Conservation (phyloP, 176 grass and related monocot genomes). For the Paspalum notatum region DNA sequence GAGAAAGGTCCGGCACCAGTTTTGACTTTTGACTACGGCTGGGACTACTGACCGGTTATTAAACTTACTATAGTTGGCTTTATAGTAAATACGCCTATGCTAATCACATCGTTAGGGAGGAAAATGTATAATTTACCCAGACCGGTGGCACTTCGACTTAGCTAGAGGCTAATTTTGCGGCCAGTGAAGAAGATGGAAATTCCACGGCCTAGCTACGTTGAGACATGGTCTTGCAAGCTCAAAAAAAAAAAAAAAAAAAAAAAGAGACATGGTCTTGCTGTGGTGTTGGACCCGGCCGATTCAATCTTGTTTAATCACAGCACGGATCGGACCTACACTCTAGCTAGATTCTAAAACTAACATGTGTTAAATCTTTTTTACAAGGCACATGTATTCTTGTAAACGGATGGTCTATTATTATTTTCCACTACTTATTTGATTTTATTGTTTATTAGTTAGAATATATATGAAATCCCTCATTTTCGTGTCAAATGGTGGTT, state of each 20-base stretch:
- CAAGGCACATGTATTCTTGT: too few relatives aligned
- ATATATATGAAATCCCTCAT: too few relatives aligned
- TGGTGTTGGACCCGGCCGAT: neutral
- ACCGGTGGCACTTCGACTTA: neutral
- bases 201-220: neutral
- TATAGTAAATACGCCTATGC: too few relatives aligned
- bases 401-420: too few relatives aligned
- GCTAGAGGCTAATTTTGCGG: neutral
- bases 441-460: too few relatives aligned
- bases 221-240: neutral
- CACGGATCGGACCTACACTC: too few relatives aligned
- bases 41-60: neutral
- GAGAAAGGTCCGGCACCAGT: neutral
- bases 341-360: neutral
- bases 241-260: too few relatives aligned
- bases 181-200: neutral
- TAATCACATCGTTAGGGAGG: neutral
- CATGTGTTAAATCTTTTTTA: too few relatives aligned
- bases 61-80: neutral
- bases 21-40: neutral
- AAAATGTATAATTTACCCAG: neutral
- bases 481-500: too few relatives aligned
- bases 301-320: neutral
- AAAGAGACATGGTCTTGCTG: neutral
- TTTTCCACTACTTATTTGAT: too few relatives aligned